Percentiles rank a stretch among this genome's conserved stretches.
Evolutionary conservation across 371 early-diverging fungal species (phyloP).

Genomic region (Mycotypha africana): DNA sequence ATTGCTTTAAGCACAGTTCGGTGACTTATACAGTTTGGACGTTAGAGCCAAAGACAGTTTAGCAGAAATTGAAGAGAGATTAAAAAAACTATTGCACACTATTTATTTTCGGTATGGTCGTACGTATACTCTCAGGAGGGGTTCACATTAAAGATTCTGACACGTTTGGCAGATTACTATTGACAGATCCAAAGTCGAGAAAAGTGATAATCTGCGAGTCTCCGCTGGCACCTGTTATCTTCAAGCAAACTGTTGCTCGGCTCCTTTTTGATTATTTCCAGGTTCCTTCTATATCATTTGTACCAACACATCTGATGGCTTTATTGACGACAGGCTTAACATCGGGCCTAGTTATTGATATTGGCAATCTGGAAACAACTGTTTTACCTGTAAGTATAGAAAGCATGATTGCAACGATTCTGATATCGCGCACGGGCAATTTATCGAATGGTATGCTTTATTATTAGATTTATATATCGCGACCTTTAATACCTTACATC

Average conservation of each 20-base stretch:
- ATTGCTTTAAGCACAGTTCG: slow-evolving; percentile 10
- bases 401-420: too few relatives aligned
- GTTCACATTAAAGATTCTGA: too few relatives aligned
- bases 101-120: slow-evolving; percentile 37
- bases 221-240: slow-evolving; percentile 62
- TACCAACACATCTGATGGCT: slow-evolving; percentile 70
- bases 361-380: slow-evolving; percentile 72
- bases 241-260: slow-evolving; percentile 69
- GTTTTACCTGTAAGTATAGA: slow-evolving; percentile 76
- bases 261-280: slow-evolving; percentile 76
- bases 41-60: slow-evolving; percentile 39
- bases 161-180: slow-evolving; percentile 61
- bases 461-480: slow-evolving; percentile 68
- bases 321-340: slow-evolving; percentile 74
- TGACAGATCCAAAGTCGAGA: slow-evolving; percentile 81
- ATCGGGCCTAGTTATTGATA: slow-evolving; percentile 82
- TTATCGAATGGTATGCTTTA: too few relatives aligned
- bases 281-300: slow-evolving; percentile 81
- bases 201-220: slow-evolving; percentile 87
- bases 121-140: too few relatives aligned
- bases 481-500: slow-evolving; percentile 68
- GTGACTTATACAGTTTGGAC: slow-evolving; percentile 49
- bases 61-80: slow-evolving; percentile 29
- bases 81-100: slow-evolving; percentile 36
- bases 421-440: too few relatives aligned